Percentiles rank a stretch among this genome's conserved stretches.
Evolutionary conservation across 169 alveolate genomes (phyloP).

Genomic region (Cryptosporidium viatorum): DNA sequence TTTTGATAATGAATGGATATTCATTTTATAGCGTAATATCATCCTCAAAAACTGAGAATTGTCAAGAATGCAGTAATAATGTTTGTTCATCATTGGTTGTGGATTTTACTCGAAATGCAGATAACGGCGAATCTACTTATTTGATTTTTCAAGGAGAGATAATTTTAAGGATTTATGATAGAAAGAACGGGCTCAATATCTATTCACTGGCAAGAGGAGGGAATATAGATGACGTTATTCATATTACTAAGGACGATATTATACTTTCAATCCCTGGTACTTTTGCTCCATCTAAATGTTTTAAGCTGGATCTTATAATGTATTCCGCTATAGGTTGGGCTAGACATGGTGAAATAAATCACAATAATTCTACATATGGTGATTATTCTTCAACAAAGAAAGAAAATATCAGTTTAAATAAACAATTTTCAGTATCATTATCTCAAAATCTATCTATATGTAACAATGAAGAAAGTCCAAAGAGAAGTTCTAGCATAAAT

Average conservation of each 20-base stretch:
- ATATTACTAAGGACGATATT: slow-evolving; percentile 33
- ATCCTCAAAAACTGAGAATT: slow-evolving; percentile 10
- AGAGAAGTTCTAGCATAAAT: background rate
- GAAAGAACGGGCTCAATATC: slow-evolving; percentile 5
- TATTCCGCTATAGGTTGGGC: slow-evolving; percentile 61
- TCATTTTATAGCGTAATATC: slow-evolving; percentile 63
- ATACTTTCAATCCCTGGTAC: slow-evolving; percentile 31
- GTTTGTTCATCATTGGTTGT: slow-evolving; percentile 63
- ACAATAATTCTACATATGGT: background rate
- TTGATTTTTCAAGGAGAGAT: slow-evolving; percentile 73
- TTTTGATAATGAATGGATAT: slow-evolving; percentile 54
- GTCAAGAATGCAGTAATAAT: slow-evolving; percentile 35
- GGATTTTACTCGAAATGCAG: slow-evolving; percentile 70
- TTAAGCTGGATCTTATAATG: slow-evolving; percentile 40
- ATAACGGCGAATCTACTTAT: slow-evolving; percentile 72
- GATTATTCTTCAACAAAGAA: background rate
- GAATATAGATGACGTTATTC: slow-evolving; percentile 30
- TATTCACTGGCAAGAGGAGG: slow-evolving; percentile 42
- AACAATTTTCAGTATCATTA: slow-evolving; percentile 12
- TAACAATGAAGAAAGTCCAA: background rate
- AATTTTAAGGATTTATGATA: slow-evolving; percentile 55
- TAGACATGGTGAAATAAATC: slow-evolving; percentile 8
- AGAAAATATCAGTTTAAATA: background rate
- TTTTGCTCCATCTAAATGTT: slow-evolving; percentile 22
- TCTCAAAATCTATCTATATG: slow-evolving; percentile 18